Percentiles rank a stretch among this genome's conserved stretches.
These are phyloP conservation scores for Fremontodendron californicum DNA, from an alignment of 345 rosid species.

Conservation along the genomic window DNA sequence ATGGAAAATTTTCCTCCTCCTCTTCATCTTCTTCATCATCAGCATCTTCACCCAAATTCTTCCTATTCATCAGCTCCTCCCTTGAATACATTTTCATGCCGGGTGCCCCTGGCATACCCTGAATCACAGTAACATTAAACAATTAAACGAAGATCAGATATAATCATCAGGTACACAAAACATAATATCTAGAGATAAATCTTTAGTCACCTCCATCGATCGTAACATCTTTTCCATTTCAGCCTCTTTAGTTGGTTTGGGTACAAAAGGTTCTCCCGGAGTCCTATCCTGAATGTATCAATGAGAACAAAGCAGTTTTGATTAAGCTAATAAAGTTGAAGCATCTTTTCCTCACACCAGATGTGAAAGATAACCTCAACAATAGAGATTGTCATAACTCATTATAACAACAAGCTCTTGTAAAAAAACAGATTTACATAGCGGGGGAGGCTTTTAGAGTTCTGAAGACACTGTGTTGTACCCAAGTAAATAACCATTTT, in stretches of 20 bases:
- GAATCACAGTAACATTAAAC: slow-evolving; percentile 7
- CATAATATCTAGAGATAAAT: background rate
- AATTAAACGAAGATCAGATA: slow-evolving; percentile 6
- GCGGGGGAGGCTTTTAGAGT: no score
- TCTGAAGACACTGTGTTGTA: no score
- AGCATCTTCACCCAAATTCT: slow-evolving; percentile 51
- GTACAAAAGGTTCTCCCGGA: slow-evolving; percentile 83
- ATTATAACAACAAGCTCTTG: no score
- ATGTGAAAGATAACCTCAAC: background rate
- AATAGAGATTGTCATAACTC: background rate
- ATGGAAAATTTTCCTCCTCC: slow-evolving; percentile 51
- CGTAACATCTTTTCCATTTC: slow-evolving; percentile 94
- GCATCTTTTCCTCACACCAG: background rate
- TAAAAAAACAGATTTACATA: no score
- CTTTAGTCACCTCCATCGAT: slow-evolving; percentile 71
- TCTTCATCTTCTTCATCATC: slow-evolving; percentile 74
- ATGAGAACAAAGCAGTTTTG: background rate
- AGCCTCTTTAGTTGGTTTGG: slow-evolving; percentile 89
- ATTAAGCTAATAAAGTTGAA: slow-evolving; percentile 1
- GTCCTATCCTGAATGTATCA: slow-evolving; percentile 51
- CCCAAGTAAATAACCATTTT: background rate
- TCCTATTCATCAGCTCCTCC: slow-evolving; percentile 76
- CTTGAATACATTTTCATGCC: slow-evolving; percentile 87
- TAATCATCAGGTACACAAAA: background rate
- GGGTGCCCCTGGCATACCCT: slow-evolving; percentile 99